phyloP scores from a whole-genome alignment of 257 asterid genomes.

The Plectranthus barbatus region DNA sequence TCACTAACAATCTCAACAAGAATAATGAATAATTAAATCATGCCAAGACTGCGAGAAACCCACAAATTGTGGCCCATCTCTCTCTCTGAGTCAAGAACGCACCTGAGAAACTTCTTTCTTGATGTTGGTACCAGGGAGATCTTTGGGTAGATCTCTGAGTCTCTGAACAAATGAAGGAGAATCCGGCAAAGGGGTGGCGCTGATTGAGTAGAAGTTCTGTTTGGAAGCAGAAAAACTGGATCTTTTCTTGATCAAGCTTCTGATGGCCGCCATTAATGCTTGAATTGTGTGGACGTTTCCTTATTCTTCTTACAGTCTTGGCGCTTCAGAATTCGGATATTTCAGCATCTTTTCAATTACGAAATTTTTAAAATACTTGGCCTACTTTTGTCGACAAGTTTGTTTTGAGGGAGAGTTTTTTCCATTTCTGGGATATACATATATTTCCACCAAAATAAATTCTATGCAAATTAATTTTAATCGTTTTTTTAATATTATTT shows the following conservation, averaged over 20 bases:
- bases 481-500: no score
- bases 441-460: no score
- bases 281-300: no score
- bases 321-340: no score
- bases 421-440: no score
- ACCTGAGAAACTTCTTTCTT: constrained; percentile 74
- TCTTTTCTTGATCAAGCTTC: constrained; percentile 34
- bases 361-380: no score
- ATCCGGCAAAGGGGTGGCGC: constrained; percentile 27
- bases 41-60: background rate
- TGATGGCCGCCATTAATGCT: constrained; percentile 44
- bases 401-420: no score
- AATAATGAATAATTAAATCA: background rate
- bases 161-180: constrained; percentile 60
- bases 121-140: constrained; percentile 75
- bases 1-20: background rate
- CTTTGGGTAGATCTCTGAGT: constrained; percentile 69
- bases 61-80: no score
- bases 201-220: constrained; percentile 16
- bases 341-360: no score
- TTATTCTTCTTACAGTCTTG: no score
- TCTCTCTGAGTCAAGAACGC: background rate
- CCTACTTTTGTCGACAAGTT: no score
- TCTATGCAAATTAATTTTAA: no score
- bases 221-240: constrained; percentile 7